These are phyloP conservation scores for Schrenkiella parvula DNA, from an alignment of 345 rosid genomes.

Conservation along the genomic window DNA sequence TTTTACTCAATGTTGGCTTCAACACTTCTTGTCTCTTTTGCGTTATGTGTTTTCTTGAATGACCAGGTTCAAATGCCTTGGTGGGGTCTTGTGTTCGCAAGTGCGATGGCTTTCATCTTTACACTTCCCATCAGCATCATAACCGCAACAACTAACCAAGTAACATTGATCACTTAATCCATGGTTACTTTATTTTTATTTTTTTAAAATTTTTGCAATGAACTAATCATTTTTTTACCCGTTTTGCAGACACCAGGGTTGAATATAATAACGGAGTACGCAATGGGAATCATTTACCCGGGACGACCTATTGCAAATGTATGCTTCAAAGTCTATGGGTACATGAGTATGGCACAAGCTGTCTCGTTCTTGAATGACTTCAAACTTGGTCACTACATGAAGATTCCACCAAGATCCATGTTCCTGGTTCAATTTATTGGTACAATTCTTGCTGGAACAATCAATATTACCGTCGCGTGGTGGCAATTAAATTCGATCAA, in stretches of 20 bases:
- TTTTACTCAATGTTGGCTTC: conserved; percentile 48
- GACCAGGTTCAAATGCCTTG: conserved; percentile 90
- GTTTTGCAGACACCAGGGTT: conserved; percentile 71
- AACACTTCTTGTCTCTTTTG: conserved; percentile 51
- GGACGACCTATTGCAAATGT: conserved; percentile 93
- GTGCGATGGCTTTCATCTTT: conserved; percentile 68
- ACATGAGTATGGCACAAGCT: conserved; percentile 88
- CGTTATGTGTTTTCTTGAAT: conserved; percentile 60
- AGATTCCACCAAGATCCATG: conserved; percentile 96
- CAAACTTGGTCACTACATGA: conserved; percentile 96
- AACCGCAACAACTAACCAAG: conserved; percentile 93
- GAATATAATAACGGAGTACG: conserved; percentile 85
- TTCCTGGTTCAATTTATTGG: conserved; percentile 96
- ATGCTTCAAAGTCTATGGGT: conserved; percentile 85
- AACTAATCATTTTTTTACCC: neutral
- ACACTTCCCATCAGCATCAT: conserved; percentile 87
- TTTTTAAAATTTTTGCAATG: neutral
- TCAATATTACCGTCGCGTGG: conserved; percentile 79
- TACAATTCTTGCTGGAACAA: conserved; percentile 78
- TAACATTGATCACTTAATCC: conserved; percentile 1
- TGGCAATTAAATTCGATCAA: conserved; percentile 66
- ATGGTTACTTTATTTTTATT: neutral
- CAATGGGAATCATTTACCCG: conserved; percentile 77
- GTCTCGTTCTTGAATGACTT: conserved; percentile 87
- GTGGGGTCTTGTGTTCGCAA: conserved; percentile 88